Evolutionary conservation across 2,329 filamentous ascomycete genomes (phyloP).

Genomic region (Fusarium albosuccineum): DNA sequence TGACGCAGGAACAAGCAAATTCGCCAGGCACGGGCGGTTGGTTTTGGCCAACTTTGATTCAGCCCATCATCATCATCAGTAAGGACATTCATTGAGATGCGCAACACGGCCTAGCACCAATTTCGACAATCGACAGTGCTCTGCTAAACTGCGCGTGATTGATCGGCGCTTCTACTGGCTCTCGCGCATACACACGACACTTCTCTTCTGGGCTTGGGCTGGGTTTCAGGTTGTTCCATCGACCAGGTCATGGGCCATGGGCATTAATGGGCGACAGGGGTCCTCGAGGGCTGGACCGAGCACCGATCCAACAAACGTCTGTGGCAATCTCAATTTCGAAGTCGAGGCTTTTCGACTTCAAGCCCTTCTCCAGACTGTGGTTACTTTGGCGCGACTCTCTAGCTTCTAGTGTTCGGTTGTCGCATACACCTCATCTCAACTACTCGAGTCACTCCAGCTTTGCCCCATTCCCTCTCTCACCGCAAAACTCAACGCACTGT

Average conservation of each 20-base stretch:
- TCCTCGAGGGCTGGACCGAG: conserved; percentile 13
- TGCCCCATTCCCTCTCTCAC: background rate
- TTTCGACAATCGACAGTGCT: background rate
- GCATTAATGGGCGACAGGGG: conserved; percentile 15
- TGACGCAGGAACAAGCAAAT: conserved; percentile 45
- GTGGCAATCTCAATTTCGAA: conserved; percentile 41
- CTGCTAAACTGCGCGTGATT: background rate
- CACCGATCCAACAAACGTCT: conserved; percentile 15
- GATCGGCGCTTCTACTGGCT: conserved; percentile 3
- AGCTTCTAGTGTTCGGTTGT: background rate
- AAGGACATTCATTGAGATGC: too few species aligned
- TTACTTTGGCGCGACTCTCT: background rate
- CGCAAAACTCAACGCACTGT: background rate
- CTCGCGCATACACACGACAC: conserved; percentile 11
- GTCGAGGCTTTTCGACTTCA: background rate
- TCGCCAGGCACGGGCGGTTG: conserved; percentile 1
- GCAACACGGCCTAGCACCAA: too few species aligned
- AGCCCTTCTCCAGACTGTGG: conserved; percentile 19
- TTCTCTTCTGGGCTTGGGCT: conserved; percentile 19
- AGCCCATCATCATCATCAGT: too few species aligned
- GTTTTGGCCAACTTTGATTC: too few species aligned
- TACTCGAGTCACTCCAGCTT: background rate
- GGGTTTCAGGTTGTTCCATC: conserved; percentile 40
- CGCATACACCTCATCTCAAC: background rate
- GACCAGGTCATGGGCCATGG: conserved; percentile 30